Evolutionary conservation across 306 rosid genomes (phyloP), one percentile per base, ranked within the genome.

Genomic region (Delonix regia): DNA sequence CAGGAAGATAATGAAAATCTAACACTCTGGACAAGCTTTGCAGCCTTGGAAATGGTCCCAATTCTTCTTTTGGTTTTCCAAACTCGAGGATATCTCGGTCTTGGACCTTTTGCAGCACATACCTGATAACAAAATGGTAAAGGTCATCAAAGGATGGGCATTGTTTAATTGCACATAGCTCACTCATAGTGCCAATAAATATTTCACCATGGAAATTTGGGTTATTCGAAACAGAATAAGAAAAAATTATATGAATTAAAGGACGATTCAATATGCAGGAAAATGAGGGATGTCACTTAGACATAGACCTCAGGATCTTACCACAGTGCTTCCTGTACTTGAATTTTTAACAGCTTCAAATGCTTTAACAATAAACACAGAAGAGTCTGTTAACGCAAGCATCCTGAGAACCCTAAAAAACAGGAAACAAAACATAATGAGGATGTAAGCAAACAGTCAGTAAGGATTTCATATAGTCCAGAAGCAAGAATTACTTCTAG

Each of bases 101-200:
- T 93, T 61, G 97, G 97, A 81, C 98, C 99, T 82, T 89, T 95
- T 61, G 91, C 89, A 64, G 88, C 96, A 79, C 97, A 93, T 36
- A 89, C 94, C 99, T 95, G 73, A 82, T 55, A 64, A 69, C 49
- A 57, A 9, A 24, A 71, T 30, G 21, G 33, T 74, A 66, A 41
- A 52, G 21, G 33, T 67, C 59, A 49, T 9, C 19, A 41, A 69
- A 44, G 56, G 16, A 6, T 60, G 15, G 48, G 9, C 27, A n/a
- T 10, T 4, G 12, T 48, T 83, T 44, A 64, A 67, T 61, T 60
- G 30, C 56, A 67, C 5, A 47, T 5, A 39, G 68, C 25, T 42
- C 30, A 44, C n/a, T 44, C 9, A 55, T 4, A 74, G n/a, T 25
- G 7, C 9, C 36, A 44, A 69, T 19, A 63, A n/a, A 14, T 22